Evolutionary conservation across 495 filamentous ascomycete species (phyloP), one percentile per base, ranked within the genome.

Genomic region (Hypoxylon perforatum): DNA sequence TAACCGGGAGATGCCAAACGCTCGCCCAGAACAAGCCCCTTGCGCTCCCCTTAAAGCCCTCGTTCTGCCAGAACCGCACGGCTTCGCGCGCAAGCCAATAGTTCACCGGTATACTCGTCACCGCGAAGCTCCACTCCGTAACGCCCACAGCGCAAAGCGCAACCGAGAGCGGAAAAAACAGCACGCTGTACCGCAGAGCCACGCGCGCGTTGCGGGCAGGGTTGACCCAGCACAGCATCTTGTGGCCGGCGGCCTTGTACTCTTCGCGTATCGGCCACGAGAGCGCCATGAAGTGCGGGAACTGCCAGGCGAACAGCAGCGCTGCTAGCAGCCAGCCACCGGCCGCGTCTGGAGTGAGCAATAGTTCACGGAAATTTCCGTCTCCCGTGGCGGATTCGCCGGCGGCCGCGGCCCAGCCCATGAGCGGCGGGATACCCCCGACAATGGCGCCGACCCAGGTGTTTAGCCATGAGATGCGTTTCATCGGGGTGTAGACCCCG

Each of bases 351-450:
- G 61, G 44, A 0, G 80, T 76, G 17, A 84, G 71, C 0, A 99
- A 84, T 28, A 97, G 86, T 57, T 97, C 93, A 19, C 85, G 82
- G 90, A 91, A 94, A 11, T 83, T 85, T 57, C 85, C 88, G 52
- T 82, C 80, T 1, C 87, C 88, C 0, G 88, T 90, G n/a, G 93
- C 92, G 42, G 85, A 90, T 77, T 96, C 92, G 44, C 93, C 93
- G 0, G 91, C 91, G 1, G 94, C 95, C 0, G 95, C 95, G 12
- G 94, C 89, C 95, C 95, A 99, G 70, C 95, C 95, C 95, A 99
- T 99, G 48, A 99, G 73, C 4, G 95, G 95, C 0, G 95, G 95
- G 44, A 99, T 97, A 1, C 90, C 93, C 47, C 95, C 95, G 0
- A 99, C 92, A 1, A 99, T 60, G 11, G 95, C 95, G 23, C 95